Base-by-base conservation (phyloP, 306 rosid genomes). In the Fragaria ananassa region DNA sequence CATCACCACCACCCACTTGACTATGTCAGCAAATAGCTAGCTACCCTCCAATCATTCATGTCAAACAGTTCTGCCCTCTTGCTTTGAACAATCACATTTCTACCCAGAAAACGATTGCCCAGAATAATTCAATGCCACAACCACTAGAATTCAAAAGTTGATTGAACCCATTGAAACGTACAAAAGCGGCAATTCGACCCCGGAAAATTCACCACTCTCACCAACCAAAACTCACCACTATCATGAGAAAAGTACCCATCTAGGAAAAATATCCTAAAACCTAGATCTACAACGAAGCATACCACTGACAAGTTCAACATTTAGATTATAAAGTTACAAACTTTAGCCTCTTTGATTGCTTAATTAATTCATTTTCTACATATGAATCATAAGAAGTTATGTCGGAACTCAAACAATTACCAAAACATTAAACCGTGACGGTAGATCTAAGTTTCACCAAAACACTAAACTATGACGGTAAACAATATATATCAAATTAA, bases 151-250 rank as follows among this genome's bases (percentile, higher is more conserved):
- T 44, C 53, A 29, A 63, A 25, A 72, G 21, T 10, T 15, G 8
- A 15, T 60, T 31, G 37, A 61, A 46, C 4, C 9, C 37, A 49
- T 0, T 62, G 41, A 23, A 57, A 56, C 23, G 69, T 27, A 29
- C 19, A 27, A 46, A 65, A 67, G 83, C 70, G 75, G 71, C 58
- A 74, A 56, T 45, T 7, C 18, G 68, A 73, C 68, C 68, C 37
- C 21, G 68, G 41, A 35, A 8, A 42, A 2, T 3, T 41, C 8
- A 8, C 41, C 57, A 8, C 60, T 3, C 44, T 27, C 44, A 27
- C 67, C 67, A 12, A 61, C 64, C 64, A 10, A 25, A 25, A 54
- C 56, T 17, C 29, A 54, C 27, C 61, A 8, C 61, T 62, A 62
- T 62, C 18, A 62, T 23, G 68, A 62, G 44, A 61, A 39, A 29